Conservation (phyloP, 805 yeast species). For the Yarrowia hollandica region DNA sequence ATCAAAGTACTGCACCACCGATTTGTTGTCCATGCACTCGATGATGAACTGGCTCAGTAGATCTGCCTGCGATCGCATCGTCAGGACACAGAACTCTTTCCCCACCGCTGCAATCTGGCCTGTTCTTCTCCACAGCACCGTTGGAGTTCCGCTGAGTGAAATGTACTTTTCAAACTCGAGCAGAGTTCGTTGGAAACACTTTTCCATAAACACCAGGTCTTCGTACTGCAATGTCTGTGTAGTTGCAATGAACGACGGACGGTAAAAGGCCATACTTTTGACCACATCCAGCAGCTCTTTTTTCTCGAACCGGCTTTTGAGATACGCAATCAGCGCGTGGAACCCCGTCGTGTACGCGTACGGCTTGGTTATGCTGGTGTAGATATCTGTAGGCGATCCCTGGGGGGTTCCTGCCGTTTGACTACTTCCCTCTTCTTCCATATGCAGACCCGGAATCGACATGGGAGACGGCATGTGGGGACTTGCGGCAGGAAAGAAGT, state of each 20-base stretch:
- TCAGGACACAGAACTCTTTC: conserved; percentile 67
- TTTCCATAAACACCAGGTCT: conserved; percentile 63
- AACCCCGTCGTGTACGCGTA: conserved; percentile 65
- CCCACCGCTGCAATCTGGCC: conserved; percentile 82
- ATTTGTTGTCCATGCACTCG: conserved; percentile 79
- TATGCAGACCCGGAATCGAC: conserved; percentile 21
- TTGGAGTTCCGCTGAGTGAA: conserved; percentile 67
- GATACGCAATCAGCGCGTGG: conserved; percentile 58
- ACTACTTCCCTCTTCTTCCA: conserved; percentile 28
- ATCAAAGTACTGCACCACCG: conserved; percentile 69
- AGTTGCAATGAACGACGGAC: conserved; percentile 77
- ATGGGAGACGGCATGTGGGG: conserved; percentile 22
- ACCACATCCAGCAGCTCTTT: conserved; percentile 43
- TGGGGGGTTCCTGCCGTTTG: conserved; percentile 10
- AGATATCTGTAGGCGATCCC: conserved; percentile 47
- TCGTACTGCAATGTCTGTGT: conserved; percentile 70
- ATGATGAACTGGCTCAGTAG: conserved; percentile 67
- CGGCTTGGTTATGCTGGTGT: conserved; percentile 64
- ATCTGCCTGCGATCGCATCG: conserved; percentile 62
- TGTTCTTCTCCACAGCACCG: conserved; percentile 81
- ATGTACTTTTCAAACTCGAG: conserved; percentile 57
- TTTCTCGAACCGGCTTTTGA: conserved; percentile 52
- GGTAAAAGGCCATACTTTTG: conserved; percentile 47
- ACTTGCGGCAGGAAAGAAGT: conserved; percentile 24
- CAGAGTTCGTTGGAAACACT: conserved; percentile 57